Conservation (phyloP, 1,284 basidiomycete species). For the Fomitopsis pinicola region DNA sequence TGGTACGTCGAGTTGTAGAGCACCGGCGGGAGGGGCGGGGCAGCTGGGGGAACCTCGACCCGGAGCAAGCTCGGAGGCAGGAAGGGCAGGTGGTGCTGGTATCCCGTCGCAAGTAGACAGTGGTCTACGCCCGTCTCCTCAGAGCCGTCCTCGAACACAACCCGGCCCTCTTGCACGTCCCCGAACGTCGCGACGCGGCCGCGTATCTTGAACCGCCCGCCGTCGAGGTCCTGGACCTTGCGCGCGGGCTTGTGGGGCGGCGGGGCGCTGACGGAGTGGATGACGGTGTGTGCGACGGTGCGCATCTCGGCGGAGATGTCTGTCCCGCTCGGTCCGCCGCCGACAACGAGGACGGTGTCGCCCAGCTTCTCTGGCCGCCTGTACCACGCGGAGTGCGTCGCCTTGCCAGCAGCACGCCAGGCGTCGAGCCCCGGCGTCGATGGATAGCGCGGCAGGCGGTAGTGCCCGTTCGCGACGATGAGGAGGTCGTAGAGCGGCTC, state of each 20-base stretch:
- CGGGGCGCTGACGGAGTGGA: slow-evolving; percentile 51
- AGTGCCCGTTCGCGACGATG: slow-evolving; percentile 72
- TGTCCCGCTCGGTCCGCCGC: slow-evolving; percentile 63
- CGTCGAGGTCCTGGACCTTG: slow-evolving; percentile 23
- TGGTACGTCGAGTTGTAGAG: slow-evolving; percentile 61
- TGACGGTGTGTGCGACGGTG: slow-evolving; percentile 37
- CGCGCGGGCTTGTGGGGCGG: slow-evolving; percentile 3
- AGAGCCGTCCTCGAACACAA: slow-evolving; percentile 57
- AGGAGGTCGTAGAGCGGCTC: slow-evolving; percentile 50
- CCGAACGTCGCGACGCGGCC: slow-evolving; percentile 37
- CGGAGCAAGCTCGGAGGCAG: slow-evolving; percentile 36
- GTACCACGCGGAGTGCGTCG: slow-evolving; percentile 64
- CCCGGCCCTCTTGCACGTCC: slow-evolving; percentile 38
- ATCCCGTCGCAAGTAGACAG: slow-evolving; percentile 73
- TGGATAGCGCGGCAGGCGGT: slow-evolving; percentile 58
- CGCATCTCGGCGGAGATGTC: slow-evolving; percentile 62
- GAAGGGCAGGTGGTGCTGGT: slow-evolving; percentile 60
- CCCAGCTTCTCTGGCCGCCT: slow-evolving; percentile 46
- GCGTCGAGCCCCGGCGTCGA: slow-evolving; percentile 48
- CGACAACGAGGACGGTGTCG: slow-evolving; percentile 60
- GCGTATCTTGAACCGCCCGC: slow-evolving; percentile 38
- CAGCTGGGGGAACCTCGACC: slow-evolving; percentile 31
- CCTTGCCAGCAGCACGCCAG: slow-evolving; percentile 51
- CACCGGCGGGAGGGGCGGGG: slow-evolving; percentile 40
- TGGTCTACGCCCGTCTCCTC: slow-evolving; percentile 51